Evolutionary conservation across 352 stramenopile genomes (phyloP).

Genomic region (Aphanomyces invadans): DNA sequence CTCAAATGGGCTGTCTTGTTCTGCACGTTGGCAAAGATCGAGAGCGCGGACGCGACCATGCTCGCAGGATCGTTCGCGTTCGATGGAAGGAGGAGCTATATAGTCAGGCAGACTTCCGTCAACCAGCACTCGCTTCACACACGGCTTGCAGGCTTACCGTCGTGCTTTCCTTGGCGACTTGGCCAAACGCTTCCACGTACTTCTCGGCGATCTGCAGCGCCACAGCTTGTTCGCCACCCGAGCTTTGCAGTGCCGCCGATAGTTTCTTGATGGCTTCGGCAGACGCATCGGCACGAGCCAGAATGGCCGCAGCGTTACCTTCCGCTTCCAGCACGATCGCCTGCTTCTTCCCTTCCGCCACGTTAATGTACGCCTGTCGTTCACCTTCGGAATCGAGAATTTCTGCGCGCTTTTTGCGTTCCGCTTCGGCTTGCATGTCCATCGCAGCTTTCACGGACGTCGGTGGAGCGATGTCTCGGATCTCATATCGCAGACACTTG

Average conservation of each 20-base stretch:
- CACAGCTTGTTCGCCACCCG: constrained; percentile 71
- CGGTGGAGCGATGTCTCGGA: constrained; percentile 83
- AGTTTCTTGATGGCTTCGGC: constrained; percentile 71
- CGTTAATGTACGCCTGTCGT: constrained; percentile 83
- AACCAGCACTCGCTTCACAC: neutral
- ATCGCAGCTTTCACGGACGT: constrained; percentile 83
- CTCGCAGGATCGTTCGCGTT: constrained; percentile 77
- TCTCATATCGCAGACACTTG: constrained; percentile 88
- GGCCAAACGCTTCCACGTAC: constrained; percentile 87
- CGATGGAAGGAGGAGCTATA: constrained; percentile 51
- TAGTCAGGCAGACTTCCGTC: neutral
- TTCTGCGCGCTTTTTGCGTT: constrained; percentile 86
- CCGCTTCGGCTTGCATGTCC: constrained; percentile 90
- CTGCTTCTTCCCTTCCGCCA: constrained; percentile 86
- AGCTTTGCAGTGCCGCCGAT: constrained; percentile 54
- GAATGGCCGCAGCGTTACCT: constrained; percentile 77
- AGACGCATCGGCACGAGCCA: constrained; percentile 72
- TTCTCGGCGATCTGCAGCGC: constrained; percentile 85
- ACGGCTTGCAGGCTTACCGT: constrained; percentile 29
- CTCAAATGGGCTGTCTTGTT: constrained; percentile 30
- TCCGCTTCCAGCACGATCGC: constrained; percentile 78
- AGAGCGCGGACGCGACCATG: constrained; percentile 85
- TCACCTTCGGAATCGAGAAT: constrained; percentile 85
- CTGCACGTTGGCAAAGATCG: constrained; percentile 84
- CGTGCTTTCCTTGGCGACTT: constrained; percentile 86